A percentile compares a stretch with the other conserved stretches of the same genome.
Evolutionary conservation across 768 basidiomycete genomes (phyloP).

Genomic region (Boletus patriciae): DNA sequence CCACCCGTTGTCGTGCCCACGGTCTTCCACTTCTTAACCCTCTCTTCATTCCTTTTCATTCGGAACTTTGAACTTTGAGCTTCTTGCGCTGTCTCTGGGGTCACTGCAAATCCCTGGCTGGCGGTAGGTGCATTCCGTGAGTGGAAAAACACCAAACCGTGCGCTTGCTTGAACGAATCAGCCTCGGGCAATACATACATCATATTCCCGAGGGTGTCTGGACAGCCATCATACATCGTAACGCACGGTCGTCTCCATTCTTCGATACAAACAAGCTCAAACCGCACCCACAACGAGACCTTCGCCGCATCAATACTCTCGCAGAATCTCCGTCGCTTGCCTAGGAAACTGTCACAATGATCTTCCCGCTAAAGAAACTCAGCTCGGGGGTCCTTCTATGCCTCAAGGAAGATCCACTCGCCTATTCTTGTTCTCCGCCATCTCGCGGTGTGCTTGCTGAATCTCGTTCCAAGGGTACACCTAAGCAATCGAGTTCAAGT

Average conservation of each 20-base stretch:
- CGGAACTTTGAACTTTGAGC: conserved; percentile 7
- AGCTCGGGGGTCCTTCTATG: background rate
- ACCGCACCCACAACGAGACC: conserved; percentile 2
- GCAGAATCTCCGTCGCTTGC: conserved; percentile 11
- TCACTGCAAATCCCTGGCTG: background rate
- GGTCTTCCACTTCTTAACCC: background rate
- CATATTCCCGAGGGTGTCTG: background rate
- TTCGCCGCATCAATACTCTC: background rate
- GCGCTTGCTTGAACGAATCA: background rate
- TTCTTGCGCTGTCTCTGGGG: background rate
- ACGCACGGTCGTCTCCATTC: background rate
- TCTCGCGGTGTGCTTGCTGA: conserved; percentile 76
- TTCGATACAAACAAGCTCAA: conserved; percentile 8
- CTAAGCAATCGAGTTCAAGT: conserved; percentile 35
- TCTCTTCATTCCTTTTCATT: background rate
- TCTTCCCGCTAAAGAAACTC: conserved; percentile 31
- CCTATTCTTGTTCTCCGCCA: conserved; percentile 72
- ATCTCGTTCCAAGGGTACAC: conserved; percentile 82
- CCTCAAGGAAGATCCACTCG: conserved; percentile 19
- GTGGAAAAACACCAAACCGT: background rate
- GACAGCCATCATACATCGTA: background rate
- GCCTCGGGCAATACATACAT: background rate
- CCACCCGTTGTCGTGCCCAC: conserved; percentile 13
- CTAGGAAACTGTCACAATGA: conserved; percentile 30
- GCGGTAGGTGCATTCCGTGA: background rate